These are phyloP conservation scores for Colletotrichum cereale DNA, from an alignment of 2,329 filamentous ascomycete genomes.

Conservation along the genomic window DNA sequence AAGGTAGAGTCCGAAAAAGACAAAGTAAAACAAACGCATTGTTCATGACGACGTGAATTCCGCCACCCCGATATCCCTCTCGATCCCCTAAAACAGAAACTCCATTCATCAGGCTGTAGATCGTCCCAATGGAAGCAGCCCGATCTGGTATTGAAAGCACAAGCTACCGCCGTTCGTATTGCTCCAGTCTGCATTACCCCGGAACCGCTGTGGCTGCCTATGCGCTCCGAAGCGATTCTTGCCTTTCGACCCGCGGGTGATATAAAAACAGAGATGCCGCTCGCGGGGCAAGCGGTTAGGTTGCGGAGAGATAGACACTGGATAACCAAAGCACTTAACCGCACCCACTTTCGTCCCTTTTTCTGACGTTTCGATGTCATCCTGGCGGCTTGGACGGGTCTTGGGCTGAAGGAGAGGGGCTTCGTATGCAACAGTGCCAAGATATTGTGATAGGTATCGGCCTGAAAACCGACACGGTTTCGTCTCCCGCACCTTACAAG, in stretches of 20 bases:
- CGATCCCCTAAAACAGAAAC: constrained; percentile 10
- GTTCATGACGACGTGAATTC: constrained; percentile 34
- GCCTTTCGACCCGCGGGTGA: constrained; percentile 32
- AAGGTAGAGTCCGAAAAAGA: neutral
- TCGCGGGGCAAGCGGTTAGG: constrained; percentile 9
- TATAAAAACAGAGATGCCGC: constrained; percentile 18
- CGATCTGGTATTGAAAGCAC: constrained; percentile 6
- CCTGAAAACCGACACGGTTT: neutral
- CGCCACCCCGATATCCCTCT: constrained; percentile 5
- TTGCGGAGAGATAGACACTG: neutral
- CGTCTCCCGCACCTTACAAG: neutral
- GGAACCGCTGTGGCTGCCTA: constrained; percentile 18
- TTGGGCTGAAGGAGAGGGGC: neutral
- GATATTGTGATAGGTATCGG: neutral
- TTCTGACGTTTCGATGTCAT: constrained; percentile 3
- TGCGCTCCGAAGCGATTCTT: constrained; percentile 21
- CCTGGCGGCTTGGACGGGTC: neutral
- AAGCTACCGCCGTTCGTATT: constrained; percentile 9
- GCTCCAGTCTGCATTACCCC: constrained; percentile 1
- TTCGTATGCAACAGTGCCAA: neutral
- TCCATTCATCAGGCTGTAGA: neutral
- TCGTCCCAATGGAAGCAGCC: neutral
- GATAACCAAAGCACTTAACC: constrained; percentile 1
- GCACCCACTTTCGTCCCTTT: constrained; percentile 1
- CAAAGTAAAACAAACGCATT: constrained; percentile 21